Evolutionary conservation across 345 rosid species (phyloP).

Genomic region (Populus alba): DNA sequence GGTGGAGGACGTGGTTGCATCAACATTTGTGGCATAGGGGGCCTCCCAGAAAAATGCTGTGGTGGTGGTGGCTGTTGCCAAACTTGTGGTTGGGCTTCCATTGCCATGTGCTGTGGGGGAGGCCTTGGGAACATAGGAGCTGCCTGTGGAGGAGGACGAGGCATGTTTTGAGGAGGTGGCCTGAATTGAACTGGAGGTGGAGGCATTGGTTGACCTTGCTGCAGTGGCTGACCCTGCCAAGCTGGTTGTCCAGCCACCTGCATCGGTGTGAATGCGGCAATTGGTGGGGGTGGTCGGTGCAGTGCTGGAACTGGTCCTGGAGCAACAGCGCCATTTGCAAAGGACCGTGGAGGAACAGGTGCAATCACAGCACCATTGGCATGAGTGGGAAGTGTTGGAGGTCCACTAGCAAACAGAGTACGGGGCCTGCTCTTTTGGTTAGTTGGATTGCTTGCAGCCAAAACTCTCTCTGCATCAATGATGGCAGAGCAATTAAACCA

Average conservation of each 20-base stretch:
- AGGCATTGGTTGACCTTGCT: constrained; percentile 55
- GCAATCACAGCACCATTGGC: constrained; percentile 57
- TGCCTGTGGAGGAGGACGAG: constrained; percentile 58
- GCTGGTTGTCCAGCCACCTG: constrained; percentile 48
- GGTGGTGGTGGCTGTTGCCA: constrained; percentile 61
- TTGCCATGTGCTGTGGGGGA: constrained; percentile 75
- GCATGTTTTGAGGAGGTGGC: constrained; percentile 69
- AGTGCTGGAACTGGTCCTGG: constrained; percentile 45
- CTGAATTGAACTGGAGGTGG: constrained; percentile 74
- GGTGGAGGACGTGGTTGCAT: constrained; percentile 65
- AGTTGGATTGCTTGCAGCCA: constrained; percentile 91
- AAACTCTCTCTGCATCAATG: constrained; percentile 75
- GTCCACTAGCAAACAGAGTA: constrained; percentile 89
- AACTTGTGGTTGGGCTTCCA: constrained; percentile 53
- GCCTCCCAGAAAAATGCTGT: constrained; percentile 52
- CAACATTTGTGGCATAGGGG: constrained; percentile 53
- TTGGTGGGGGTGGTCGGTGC: constrained; percentile 76
- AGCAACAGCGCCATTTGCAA: constrained; percentile 56
- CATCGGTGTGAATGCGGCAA: constrained; percentile 45
- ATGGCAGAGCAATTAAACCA: background rate
- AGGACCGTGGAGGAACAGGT: constrained; percentile 67
- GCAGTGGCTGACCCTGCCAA: constrained; percentile 77
- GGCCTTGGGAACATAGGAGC: constrained; percentile 44
- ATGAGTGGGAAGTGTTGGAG: constrained; percentile 60
- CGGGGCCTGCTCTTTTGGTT: constrained; percentile 64